Evolutionary conservation across 257 asterid species (phyloP).

Genomic region (Solanum etuberosum): DNA sequence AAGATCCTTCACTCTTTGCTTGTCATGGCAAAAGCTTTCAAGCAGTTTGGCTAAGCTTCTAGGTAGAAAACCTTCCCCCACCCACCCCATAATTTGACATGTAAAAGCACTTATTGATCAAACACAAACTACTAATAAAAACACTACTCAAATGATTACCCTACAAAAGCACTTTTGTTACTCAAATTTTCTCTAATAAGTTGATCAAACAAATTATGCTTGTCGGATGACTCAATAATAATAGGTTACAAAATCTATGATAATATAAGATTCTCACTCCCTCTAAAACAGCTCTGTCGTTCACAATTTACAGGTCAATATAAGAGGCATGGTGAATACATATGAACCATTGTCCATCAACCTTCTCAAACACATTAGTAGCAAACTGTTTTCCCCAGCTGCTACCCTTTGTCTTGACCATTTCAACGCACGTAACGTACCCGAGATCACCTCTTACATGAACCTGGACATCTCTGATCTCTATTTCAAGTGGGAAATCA

Average conservation of each 20-base stretch:
- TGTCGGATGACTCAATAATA: not conserved
- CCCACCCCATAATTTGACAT: not conserved
- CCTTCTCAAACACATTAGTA: conserved; percentile 75
- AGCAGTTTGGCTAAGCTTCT: not conserved
- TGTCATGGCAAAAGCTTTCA: not conserved
- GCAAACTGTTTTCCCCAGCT: conserved; percentile 96
- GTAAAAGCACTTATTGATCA: not conserved
- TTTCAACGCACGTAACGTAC: conserved; percentile 78
- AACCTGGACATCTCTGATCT: conserved; percentile 74
- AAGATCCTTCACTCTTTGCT: not conserved
- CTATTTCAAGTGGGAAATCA: conserved; percentile 79
- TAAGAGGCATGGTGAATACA: conserved; percentile 87
- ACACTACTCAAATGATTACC: not conserved
- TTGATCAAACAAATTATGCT: not conserved
- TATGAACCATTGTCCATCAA: conserved; percentile 75
- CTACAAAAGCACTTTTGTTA: not conserved
- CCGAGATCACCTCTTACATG: conserved; percentile 68
- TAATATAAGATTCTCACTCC: not conserved
- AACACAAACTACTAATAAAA: not conserved
- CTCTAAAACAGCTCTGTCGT: not conserved
- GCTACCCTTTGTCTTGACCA: conserved; percentile 84
- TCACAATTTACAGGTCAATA: conserved; percentile 44
- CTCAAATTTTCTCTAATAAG: not conserved
- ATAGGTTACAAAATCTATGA: not conserved
- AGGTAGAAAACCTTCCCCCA: not conserved